phyloP scores from a whole-genome alignment of 495 filamentous ascomycete species.

The Tetracladium setigerum region DNA sequence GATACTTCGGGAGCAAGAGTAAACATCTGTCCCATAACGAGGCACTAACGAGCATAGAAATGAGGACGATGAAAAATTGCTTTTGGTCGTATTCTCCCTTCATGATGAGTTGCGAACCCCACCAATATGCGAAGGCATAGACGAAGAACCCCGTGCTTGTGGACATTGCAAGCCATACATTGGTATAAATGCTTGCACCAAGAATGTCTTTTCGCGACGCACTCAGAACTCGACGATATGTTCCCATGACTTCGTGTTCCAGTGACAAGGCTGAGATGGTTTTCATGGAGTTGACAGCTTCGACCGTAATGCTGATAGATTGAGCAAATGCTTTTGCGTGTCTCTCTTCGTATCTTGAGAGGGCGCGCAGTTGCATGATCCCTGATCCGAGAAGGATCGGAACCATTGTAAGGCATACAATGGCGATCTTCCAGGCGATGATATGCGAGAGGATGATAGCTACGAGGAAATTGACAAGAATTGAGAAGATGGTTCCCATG shows the following conservation, averaged over 20 bases:
- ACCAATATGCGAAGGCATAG: constrained; percentile 63
- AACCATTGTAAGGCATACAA: constrained; percentile 45
- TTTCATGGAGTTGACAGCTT: constrained; percentile 48
- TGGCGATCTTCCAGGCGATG: constrained; percentile 56
- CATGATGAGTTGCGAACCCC: constrained; percentile 50
- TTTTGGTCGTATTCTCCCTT: constrained; percentile 45
- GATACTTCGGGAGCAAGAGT: constrained; percentile 54
- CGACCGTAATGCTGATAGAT: constrained; percentile 44
- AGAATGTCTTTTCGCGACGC: constrained; percentile 31
- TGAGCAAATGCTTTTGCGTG: constrained; percentile 45
- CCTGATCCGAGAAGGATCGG: constrained; percentile 47
- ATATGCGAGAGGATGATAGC: constrained; percentile 49
- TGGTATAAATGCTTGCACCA: constrained; percentile 25
- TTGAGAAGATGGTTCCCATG: constrained; percentile 23
- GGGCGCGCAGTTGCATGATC: constrained; percentile 40
- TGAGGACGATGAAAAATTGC: constrained; percentile 59
- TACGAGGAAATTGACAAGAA: constrained; percentile 31
- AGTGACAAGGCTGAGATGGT: constrained; percentile 47
- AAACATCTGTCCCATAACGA: constrained; percentile 59
- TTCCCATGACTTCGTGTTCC: constrained; percentile 41
- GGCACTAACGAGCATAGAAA: constrained; percentile 50
- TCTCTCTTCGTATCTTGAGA: constrained; percentile 49
- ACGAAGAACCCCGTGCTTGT: constrained; percentile 47
- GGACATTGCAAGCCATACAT: constrained; percentile 47
- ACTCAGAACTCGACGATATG: constrained; percentile 30